Base-by-base conservation (phyloP, 495 filamentous ascomycete species). In the Neurospora sp. region DNA sequence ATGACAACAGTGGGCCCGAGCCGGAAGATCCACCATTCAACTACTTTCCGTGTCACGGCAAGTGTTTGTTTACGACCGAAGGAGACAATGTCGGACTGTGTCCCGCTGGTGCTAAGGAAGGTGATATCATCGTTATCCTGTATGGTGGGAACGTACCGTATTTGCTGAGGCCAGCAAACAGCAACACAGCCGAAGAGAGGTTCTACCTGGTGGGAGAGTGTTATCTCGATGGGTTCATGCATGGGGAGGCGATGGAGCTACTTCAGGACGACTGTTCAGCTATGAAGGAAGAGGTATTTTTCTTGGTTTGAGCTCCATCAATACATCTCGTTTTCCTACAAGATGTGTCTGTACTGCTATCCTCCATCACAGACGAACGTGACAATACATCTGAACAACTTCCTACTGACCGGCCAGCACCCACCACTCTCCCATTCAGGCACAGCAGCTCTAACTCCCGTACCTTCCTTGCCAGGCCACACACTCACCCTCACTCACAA, bases 171-270 rank as follows among this genome's bases (percentile, higher is more conserved):
- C 12, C 16, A 42, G n/a, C 44, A 9, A 66, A 46, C 16, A 72
- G 6, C 12, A n/a, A 18, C 27, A 48, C 20, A 5, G 48, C 18
- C 6, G 37, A 10, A 9, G 54, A 69, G 39, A 69, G 23, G 14
- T 54, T 54, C 20, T 14, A 46, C 18, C 39, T 74, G 70, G 66
- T 72, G 40, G 70, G 70, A 9, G 73, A 74, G 39, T 74, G 73
- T 18, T 74, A 66, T 46, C 69, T 74, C 23, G 38, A 74, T 14
- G 73, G 73, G 2, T 35, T 74, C 69, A 73, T 74, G 73, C 10
- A 16, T 20, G 70, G 73, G 0, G 42, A 54, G 40, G 39, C 46
- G 4, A 27, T 54, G 20, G 46, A 54, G 5, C 20, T 54, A 6
- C 46, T 54, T 27, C 46, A 0, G 4, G 20, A 54, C 10, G 5